Evolutionary conservation across 2,329 filamentous ascomycete species (phyloP).

Genomic region (Rhynchosporium graminicola): DNA sequence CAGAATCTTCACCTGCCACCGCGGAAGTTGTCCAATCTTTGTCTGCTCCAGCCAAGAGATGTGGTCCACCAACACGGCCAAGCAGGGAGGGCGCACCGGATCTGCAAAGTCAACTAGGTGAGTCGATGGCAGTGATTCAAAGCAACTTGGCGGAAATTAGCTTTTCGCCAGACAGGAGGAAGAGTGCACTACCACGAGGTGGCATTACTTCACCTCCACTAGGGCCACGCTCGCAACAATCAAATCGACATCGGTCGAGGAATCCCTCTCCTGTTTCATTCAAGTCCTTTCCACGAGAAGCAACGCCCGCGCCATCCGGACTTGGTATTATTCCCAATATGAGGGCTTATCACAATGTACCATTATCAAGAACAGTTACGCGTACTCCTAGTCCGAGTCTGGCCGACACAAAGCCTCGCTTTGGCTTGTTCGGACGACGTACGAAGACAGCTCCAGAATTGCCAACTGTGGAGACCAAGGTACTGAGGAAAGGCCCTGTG

Average conservation of each 20-base stretch:
- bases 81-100: conserved; percentile 69
- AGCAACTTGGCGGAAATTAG: conserved; percentile 52
- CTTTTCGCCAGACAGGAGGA: conserved; percentile 30
- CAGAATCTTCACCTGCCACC: conserved; percentile 26
- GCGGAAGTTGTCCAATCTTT: background rate
- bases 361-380: conserved; percentile 39
- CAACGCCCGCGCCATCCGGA: conserved; percentile 35
- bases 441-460: conserved; percentile 62
- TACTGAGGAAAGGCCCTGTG: conserved; percentile 71
- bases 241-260: conserved; percentile 41
- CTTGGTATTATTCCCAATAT: conserved; percentile 39
- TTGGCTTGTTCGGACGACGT: conserved; percentile 76
- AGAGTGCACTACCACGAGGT: conserved; percentile 30
- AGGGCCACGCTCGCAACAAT: conserved; percentile 40
- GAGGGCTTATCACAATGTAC: conserved; percentile 27
- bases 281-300: conserved; percentile 37
- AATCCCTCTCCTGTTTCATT: conserved; percentile 40
- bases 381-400: conserved; percentile 58
- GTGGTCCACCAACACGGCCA: conserved; percentile 56
- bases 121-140: conserved; percentile 58
- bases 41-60: conserved; percentile 15
- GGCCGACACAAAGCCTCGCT: conserved; percentile 61
- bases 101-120: conserved; percentile 57
- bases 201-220: conserved; percentile 28
- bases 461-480: conserved; percentile 52